Evolutionary conservation across 108 stramenopile genomes (phyloP), one percentile per base, ranked within the genome.

Genomic region (Mediolabrus comicus): DNA sequence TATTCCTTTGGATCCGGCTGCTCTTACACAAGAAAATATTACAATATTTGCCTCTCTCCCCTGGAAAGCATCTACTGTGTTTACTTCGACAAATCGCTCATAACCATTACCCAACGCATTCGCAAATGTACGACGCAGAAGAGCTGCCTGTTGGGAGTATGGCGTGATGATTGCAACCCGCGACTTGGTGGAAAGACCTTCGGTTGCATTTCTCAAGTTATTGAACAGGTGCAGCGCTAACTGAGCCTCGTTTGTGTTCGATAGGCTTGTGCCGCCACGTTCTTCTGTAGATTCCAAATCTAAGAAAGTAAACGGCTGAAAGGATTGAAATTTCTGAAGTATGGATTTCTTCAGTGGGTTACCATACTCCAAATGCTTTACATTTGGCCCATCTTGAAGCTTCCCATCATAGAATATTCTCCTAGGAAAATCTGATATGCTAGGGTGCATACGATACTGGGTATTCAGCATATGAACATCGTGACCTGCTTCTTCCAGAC

Each of bases 401-500:
- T 79, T 71, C 2, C 94, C 95, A 51, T 81, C 86, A 65, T 98
- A 98, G 70, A 96, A 97, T 12, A 93, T 87, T 16, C 74, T 78
- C 22, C 95, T 85, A 0, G 95, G 95, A 73, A 96, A 98, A 59
- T 88, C 83, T 10, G 91, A 86, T 17, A 98, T 97, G 12, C 66
- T 46, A 13, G 95, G 94, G 62, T 96, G 94, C 96, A 96, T 96
- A 69, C 98, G 86, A 82, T 98, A 98, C 83, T 99, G 99, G 24
- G 91, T 92, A 71, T 99, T 86, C 36, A 99, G 82, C 85, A 99
- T 76, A 58, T 95, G 91, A 3, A 96, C 91, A 10, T 87, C 78
- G 72, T 97, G 89, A 0, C 97, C 95, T 14, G 92, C 90, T 49
- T 91, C 96, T 72, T 97, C 97, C 39, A 99, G 73, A 6, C 99